These are phyloP conservation scores for Ammopiptanthus mongolicus DNA, from an alignment of 306 rosid species.

Conservation along the genomic window DNA sequence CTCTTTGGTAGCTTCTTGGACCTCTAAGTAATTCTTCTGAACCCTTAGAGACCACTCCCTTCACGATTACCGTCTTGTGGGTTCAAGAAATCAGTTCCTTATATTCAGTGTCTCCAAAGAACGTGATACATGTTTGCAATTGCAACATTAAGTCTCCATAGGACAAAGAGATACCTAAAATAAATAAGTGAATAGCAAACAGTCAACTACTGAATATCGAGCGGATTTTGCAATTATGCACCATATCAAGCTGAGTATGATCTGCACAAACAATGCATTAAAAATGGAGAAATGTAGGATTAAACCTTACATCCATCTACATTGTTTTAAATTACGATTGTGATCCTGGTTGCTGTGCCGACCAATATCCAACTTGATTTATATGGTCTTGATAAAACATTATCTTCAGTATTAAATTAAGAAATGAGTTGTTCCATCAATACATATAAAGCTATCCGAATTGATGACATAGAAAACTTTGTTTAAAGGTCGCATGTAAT, in stretches of 20 bases:
- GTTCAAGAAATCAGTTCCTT: conserved; percentile 89
- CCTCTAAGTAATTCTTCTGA: conserved; percentile 52
- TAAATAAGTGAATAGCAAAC: background rate
- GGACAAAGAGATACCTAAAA: conserved; percentile 75
- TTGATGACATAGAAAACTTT: background rate
- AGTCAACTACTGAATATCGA: background rate
- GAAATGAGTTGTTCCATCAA: no score
- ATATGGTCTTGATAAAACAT: no score
- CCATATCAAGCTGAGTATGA: background rate
- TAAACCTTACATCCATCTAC: background rate
- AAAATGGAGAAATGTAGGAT: background rate
- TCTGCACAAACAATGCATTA: background rate
- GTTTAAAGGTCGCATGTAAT: background rate
- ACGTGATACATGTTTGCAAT: conserved; percentile 79
- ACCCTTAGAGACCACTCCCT: conserved; percentile 53
- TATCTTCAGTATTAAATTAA: no score
- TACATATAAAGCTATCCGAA: no score
- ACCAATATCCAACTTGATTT: no score
- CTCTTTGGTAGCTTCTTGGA: conserved; percentile 66
- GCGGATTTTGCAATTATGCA: background rate
- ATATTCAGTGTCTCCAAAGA: conserved; percentile 69
- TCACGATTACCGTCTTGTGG: conserved; percentile 71
- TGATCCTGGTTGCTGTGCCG: no score
- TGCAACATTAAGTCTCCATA: conserved; percentile 73
- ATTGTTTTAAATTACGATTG: no score